These are phyloP conservation scores for Raffaelea ambrosiae DNA, from an alignment of 2,329 filamentous ascomycete species.

Conservation along the genomic window DNA sequence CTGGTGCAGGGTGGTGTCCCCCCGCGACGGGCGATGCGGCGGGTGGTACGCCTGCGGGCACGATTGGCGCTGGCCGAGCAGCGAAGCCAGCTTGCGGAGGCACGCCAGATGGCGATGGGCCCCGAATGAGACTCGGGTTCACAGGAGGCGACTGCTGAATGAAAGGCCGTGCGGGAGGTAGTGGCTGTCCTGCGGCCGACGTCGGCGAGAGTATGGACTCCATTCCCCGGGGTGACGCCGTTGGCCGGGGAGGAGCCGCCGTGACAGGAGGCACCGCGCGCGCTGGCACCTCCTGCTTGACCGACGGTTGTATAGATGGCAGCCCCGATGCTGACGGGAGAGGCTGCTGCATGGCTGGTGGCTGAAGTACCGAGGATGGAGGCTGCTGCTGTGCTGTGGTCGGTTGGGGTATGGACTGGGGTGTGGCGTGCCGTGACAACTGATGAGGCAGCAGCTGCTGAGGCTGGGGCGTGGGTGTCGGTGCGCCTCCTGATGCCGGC, in stretches of 20 bases:
- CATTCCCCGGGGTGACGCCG: conserved; percentile 20
- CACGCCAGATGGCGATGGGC: background rate
- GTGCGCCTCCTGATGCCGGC: background rate
- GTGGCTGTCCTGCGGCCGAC: background rate
- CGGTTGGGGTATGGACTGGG: background rate
- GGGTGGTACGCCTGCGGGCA: background rate
- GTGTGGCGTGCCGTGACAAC: background rate
- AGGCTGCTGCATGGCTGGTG: conserved; percentile 1
- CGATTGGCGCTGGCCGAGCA: background rate
- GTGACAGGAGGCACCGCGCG: background rate
- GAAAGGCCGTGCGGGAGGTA: background rate
- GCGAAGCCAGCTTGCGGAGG: background rate
- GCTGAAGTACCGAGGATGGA: background rate
- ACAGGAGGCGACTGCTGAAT: background rate
- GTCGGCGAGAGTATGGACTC: conserved; percentile 18
- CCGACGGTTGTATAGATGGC: background rate
- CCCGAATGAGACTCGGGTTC: too few species aligned
- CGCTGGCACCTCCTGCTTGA: background rate
- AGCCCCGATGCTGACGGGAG: background rate
- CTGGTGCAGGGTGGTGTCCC: background rate
- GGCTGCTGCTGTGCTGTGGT: conserved; percentile 8
- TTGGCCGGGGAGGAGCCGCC: conserved; percentile 9
- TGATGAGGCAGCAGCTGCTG: background rate
- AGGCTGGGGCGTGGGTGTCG: background rate
- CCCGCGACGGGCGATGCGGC: too few species aligned